Base-by-base conservation (phyloP, 768 basidiomycete species). In the Favolaschia claudopus region DNA sequence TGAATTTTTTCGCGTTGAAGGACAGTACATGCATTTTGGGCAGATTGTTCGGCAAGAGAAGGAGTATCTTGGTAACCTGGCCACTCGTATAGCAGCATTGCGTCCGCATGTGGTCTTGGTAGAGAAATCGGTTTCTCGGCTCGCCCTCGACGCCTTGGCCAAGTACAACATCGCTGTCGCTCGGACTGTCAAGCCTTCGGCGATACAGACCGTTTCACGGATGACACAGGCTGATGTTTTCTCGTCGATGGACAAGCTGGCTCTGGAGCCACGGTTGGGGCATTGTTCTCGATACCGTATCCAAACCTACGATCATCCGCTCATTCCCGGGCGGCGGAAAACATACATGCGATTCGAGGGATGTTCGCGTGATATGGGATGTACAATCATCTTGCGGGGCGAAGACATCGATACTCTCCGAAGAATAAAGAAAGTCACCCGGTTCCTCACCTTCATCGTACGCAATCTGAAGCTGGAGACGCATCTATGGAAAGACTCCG, bases 301-400 rank as follows among this genome's bases (percentile, higher is more conserved):
- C 7, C 95, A 97, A 73, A 97, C 97, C 0, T 98, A 91, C 71
- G 96, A 98, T 62, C 96, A 99, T 73, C 83, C 86, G 13, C 80
- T 96, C 36, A 99, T 99, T 37, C 95, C 96, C n/a, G 95, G 95
- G 19, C 85, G 84, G 17, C 83, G 97, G 54, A 99, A 99, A 79
- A 94, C 96, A 0, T 92, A 94, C 69, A 95, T 99, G 94, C 89
- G 97, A 1, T 99, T 99, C 68, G 97, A 99, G 74, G 96, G 96
- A 2, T 97, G 96, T 68, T 91, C 85, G 69, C 85, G 85, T 46
- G 93, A 97, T 62, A 91, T 93, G 84, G 96, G 96, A 0, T 98
- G 95, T 64, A 99, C 97, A 2, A 89, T 99, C 64, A 82, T 99
- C 34, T 74, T 99, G 42, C 85, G 97, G 38, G 97, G 97, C 10